Percentiles rank a stretch among this genome's conserved stretches.
Conservation (phyloP, 305 asterid species). For the Fraxinus sp. region DNA sequence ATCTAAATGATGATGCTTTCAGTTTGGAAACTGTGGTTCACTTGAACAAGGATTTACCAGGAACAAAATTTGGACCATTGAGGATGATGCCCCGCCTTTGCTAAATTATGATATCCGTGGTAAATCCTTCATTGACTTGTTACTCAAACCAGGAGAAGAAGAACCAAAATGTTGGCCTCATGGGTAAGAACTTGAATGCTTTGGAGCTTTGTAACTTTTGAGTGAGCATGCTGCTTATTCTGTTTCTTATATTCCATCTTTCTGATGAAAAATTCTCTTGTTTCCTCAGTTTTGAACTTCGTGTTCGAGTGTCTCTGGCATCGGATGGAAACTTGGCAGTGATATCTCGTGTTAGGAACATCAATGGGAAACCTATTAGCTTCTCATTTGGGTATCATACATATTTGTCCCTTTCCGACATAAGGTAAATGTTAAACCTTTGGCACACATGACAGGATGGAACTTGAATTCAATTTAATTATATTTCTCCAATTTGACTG, state of each 20-base stretch:
- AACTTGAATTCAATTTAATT: neutral
- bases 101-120: conserved; percentile 54
- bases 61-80: conserved; percentile 80
- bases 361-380: conserved; percentile 82
- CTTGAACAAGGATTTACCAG: conserved; percentile 84
- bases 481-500: neutral
- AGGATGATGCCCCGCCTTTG: conserved; percentile 79
- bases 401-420: conserved; percentile 83
- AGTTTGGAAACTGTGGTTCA: conserved; percentile 74
- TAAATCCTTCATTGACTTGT: conserved; percentile 75
- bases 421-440: conserved; percentile 49
- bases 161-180: conserved; percentile 90
- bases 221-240: neutral
- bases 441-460: neutral
- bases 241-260: neutral
- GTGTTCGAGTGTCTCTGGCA: conserved; percentile 74
- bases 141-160: conserved; percentile 86
- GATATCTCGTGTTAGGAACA: conserved; percentile 84
- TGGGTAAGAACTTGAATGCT: conserved; percentile 43
- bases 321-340: conserved; percentile 74
- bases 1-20: conserved; percentile 22
- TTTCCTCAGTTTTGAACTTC: conserved; percentile 71
- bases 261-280: conserved; percentile 7
- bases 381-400: conserved; percentile 92
- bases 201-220: conserved; percentile 1